These are phyloP conservation scores for Chaetomiaceae sp. DNA, from an alignment of 2,329 filamentous ascomycete genomes.

Conservation along the genomic window DNA sequence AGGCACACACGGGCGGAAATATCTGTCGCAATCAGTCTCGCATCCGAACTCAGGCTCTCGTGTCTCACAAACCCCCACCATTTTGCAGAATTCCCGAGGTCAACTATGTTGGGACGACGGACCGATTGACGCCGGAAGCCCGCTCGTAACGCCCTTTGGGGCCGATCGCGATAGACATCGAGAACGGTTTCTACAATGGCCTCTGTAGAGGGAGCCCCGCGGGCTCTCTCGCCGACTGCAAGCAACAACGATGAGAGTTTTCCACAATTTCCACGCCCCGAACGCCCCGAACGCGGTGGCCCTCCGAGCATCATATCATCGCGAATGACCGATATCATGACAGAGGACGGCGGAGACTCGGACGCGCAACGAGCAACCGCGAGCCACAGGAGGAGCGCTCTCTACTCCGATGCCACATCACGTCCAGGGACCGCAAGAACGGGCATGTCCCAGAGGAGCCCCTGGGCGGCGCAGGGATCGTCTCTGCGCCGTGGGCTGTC, in stretches of 20 bases:
- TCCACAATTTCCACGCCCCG: slow-evolving; percentile 39
- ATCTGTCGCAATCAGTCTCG: neutral
- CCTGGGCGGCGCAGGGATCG: slow-evolving; percentile 53
- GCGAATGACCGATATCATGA: slow-evolving; percentile 63
- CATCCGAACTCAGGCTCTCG: neutral
- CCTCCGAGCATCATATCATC: slow-evolving; percentile 66
- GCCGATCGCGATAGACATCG: neutral
- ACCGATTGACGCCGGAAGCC: slow-evolving; percentile 8
- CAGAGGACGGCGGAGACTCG: slow-evolving; percentile 49
- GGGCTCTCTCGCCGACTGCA: slow-evolving; percentile 33
- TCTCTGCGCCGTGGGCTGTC: slow-evolving; percentile 51
- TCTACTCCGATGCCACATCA: slow-evolving; percentile 42
- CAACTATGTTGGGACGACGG: slow-evolving; percentile 10
- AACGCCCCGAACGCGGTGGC: slow-evolving; percentile 39
- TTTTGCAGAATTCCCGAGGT: neutral
- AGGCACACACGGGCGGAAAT: neutral
- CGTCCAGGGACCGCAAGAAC: slow-evolving; percentile 54
- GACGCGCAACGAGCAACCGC: slow-evolving; percentile 32
- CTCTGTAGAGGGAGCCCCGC: slow-evolving; percentile 33
- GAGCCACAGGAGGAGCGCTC: slow-evolving; percentile 37
- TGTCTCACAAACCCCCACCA: neutral
- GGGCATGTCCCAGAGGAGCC: slow-evolving; percentile 47
- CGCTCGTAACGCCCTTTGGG: neutral
- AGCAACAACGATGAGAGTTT: slow-evolving; percentile 37
- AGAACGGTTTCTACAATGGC: slow-evolving; percentile 18